A percentile compares a stretch with the other conserved stretches of the same genome.
These are phyloP conservation scores for Mycena citricolor DNA, from an alignment of 1,284 basidiomycete species.

Conservation along the genomic window DNA sequence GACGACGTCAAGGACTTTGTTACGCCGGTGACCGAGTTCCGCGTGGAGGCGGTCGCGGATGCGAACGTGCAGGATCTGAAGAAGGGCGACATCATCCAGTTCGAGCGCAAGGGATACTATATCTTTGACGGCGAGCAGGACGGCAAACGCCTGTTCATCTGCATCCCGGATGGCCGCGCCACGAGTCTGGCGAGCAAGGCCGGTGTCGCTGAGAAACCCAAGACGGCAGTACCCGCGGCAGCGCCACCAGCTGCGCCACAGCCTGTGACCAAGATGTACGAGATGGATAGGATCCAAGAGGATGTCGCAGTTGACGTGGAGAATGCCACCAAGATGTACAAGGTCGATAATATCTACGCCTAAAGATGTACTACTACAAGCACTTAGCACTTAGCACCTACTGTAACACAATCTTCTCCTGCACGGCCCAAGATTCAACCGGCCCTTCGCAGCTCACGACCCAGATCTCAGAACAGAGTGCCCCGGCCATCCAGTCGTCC, in stretches of 20 bases:
- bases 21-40: constrained; percentile 90
- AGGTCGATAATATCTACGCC: constrained; percentile 61
- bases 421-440: constrained; percentile 57
- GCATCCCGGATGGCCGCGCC: constrained; percentile 84
- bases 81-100: constrained; percentile 91
- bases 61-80: constrained; percentile 74
- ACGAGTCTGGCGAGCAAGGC: constrained; percentile 81
- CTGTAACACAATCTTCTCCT: constrained; percentile 39
- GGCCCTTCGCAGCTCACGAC: constrained; percentile 60
- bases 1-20: constrained; percentile 89
- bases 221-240: constrained; percentile 26
- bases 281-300: constrained; percentile 56
- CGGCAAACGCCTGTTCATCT: constrained; percentile 73
- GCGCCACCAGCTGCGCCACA: constrained; percentile 57
- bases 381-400: background rate
- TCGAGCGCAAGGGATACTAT: constrained; percentile 97
- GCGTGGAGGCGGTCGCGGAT: constrained; percentile 76
- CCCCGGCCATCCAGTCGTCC: constrained; percentile 42
- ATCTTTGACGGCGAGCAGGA: constrained; percentile 74
- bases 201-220: constrained; percentile 58
- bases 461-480: constrained; percentile 60
- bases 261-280: constrained; percentile 59
- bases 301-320: constrained; percentile 39
- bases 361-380: background rate
- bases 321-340: constrained; percentile 63